Evolutionary conservation across 768 basidiomycete species (phyloP), one percentile per base, ranked within the genome.

Genomic region (Lentinula edodes): DNA sequence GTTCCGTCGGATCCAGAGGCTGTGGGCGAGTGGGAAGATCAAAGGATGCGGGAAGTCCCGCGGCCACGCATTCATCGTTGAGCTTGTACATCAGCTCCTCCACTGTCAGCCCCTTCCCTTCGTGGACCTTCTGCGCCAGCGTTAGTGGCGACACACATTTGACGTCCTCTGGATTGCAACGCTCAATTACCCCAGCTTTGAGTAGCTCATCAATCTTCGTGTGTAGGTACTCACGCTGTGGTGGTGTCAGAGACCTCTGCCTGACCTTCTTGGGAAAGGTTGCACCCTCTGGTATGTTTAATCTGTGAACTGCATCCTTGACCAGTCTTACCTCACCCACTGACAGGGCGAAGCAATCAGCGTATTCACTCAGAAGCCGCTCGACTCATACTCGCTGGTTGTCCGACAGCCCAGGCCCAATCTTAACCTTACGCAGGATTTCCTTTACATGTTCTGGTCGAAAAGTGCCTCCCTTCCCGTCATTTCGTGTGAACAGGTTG

Each of bases 301-400:
- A 67, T 1, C 54, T 61, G 63, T 80, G 77, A 1, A 66, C 66
- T 6, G 70, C 71, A 1, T 70, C 74, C 6, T 66, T 46, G 0
- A 80, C 72, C 0, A 66, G 62, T 0, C 50, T 23, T 23, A 23
- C 23, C 23, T 23, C 23, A 23, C 23, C 23, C 23, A 23, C 23
- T 23, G 23, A 23, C 1, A 79, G 64, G 6, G 76, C 75, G 58
- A 78, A 82, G 32, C 70, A 65, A 62, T 80, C 77, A 0, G 79
- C 75, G 57, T 68, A 78, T 55, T 73, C 62, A 0, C 6, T 41
- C 0, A 80, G 38, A 2, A 78, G 52, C 0, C 39, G 58, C 0
- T 48, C 18, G 0, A 78, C 72, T 76, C 76, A 2, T 76, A 66
- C 1, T 50, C 23, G 23, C 23, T 23, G 23, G 23, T 23, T 2